Conservation (phyloP, 257 asterid species). For the Echium plantagineum region DNA sequence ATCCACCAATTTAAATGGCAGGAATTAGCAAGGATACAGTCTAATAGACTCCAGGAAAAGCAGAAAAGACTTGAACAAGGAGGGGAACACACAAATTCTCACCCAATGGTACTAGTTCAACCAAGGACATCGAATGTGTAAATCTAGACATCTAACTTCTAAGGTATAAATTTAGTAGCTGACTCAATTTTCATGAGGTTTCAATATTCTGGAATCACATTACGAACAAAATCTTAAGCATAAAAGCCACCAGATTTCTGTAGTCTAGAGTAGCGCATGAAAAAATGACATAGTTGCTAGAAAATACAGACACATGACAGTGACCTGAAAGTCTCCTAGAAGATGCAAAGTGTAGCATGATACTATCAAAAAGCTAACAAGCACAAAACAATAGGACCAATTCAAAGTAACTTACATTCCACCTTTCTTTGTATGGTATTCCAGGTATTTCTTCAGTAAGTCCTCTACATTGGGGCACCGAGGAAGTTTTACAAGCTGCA, state of each 20-base stretch:
- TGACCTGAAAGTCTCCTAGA: background rate
- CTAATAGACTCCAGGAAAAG: too few species aligned
- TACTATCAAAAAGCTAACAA: background rate
- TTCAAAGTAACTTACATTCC: constrained; percentile 32
- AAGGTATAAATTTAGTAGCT: background rate
- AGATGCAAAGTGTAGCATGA: background rate
- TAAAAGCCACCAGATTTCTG: background rate
- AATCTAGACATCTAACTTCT: background rate
- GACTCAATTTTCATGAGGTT: background rate
- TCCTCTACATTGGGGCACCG: constrained; percentile 55
- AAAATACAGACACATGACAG: background rate
- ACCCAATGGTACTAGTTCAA: too few species aligned
- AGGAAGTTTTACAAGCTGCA: constrained; percentile 75
- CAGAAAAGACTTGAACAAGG: too few species aligned
- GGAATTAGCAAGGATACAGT: background rate
- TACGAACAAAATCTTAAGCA: background rate
- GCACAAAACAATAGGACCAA: background rate
- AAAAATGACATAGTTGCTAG: background rate
- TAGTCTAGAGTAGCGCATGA: background rate
- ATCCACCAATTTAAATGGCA: constrained; percentile 16
- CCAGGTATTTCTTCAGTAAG: constrained; percentile 46
- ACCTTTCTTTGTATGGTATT: constrained; percentile 42
- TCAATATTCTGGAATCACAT: background rate
- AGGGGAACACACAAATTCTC: too few species aligned
- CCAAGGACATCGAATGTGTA: too few species aligned